Conservation (phyloP, 371 early-diverging fungal species). For the Saksenaea vasiformis region DNA sequence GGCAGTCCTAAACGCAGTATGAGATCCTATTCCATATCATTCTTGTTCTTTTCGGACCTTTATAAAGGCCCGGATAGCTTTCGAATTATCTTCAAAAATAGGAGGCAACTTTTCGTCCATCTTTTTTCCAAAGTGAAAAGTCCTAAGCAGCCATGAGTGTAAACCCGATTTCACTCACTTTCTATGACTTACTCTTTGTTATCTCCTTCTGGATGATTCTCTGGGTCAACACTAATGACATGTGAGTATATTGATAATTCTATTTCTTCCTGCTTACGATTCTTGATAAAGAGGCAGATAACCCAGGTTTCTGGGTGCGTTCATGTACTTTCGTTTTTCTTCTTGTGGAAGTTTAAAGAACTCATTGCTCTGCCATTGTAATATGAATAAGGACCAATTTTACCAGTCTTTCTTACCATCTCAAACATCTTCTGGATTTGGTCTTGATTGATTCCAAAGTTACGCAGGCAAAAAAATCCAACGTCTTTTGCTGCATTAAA, state of each 20-base stretch:
- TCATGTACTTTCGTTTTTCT: conserved; percentile 22
- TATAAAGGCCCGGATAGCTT: conserved; percentile 17
- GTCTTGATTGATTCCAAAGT: conserved; percentile 41
- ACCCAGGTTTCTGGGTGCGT: conserved; percentile 24
- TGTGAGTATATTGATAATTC: neutral
- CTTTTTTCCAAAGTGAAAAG: conserved; percentile 48
- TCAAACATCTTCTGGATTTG: conserved; percentile 44
- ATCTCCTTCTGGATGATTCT: conserved; percentile 42
- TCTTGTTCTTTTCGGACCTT: neutral
- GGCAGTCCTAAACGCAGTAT: conserved; percentile 13
- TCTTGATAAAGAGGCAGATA: conserved; percentile 28
- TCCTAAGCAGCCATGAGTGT: conserved; percentile 20
- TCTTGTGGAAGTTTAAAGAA: conserved; percentile 34
- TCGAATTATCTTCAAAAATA: conserved; percentile 8
- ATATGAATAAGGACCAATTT: neutral
- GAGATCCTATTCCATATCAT: neutral
- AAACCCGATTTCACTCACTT: neutral
- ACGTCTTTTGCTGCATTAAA: conserved; percentile 39
- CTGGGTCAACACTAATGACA: conserved; percentile 37
- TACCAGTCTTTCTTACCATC: conserved; percentile 18
- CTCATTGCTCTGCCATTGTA: conserved; percentile 28
- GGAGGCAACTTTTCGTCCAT: conserved; percentile 22
- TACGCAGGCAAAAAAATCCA: conserved; percentile 54
- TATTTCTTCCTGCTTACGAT: conserved; percentile 14
- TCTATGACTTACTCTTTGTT: conserved; percentile 42